Conservation (phyloP, 139 green algal genomes). For the Monoraphidium neglectum region DNA sequence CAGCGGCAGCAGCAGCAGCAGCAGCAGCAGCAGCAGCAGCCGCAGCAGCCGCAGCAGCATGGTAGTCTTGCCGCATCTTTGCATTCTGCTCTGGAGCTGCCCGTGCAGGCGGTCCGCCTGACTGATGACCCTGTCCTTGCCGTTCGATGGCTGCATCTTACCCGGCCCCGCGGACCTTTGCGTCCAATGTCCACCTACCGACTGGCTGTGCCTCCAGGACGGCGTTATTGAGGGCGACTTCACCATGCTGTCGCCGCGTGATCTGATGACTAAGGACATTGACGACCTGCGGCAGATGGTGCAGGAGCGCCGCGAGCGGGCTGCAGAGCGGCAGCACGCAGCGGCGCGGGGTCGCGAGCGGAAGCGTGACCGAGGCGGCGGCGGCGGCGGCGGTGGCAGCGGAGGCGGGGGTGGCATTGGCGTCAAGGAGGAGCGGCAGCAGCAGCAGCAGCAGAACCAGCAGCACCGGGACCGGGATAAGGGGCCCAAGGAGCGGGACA, state of each 20-base stretch:
- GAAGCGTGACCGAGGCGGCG: no score
- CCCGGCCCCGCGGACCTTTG: no score
- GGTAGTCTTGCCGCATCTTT: not conserved
- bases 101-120: not conserved
- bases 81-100: not conserved
- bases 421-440: conserved; percentile 7
- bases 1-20: no score
- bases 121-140: no score
- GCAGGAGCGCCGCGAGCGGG: conserved; percentile 53
- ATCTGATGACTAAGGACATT: conserved; percentile 90
- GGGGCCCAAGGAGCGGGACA: conserved; percentile 11
- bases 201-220: conserved; percentile 44
- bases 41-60: conserved; percentile 1
- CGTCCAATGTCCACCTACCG: no score
- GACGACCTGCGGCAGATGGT: conserved; percentile 79
- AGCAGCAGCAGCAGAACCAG: not conserved
- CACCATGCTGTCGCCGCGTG: conserved; percentile 74
- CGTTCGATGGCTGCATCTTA: not conserved
- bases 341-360: not conserved
- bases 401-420: not conserved
- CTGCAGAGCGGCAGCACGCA: conserved; percentile 16
- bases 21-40: not conserved
- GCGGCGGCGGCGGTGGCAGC: conserved; percentile 13
- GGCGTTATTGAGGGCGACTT: conserved; percentile 87
- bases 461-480: conserved; percentile 2